Percentiles rank a stretch among this genome's conserved stretches.
phyloP scores from a whole-genome alignment of 2,329 filamentous ascomycete species.

The Penicillium sp. region DNA sequence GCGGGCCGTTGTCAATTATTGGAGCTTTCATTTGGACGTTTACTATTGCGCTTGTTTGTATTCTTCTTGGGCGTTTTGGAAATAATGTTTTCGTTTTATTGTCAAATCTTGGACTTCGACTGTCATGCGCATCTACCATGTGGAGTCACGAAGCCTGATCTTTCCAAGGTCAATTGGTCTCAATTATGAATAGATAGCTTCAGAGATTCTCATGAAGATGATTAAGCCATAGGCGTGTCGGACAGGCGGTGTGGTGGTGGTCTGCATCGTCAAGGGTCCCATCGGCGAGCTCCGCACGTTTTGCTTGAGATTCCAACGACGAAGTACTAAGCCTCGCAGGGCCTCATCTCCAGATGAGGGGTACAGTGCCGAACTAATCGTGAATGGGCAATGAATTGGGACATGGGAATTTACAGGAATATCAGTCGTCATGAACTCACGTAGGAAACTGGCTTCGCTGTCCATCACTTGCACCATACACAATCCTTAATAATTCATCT shows the following conservation, averaged over 20 bases:
- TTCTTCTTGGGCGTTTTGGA: background rate
- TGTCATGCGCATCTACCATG: background rate
- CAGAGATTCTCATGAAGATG: background rate
- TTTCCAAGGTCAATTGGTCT: background rate
- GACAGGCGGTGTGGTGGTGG: background rate
- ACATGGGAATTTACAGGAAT: background rate
- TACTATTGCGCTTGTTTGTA: background rate
- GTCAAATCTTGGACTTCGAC: background rate
- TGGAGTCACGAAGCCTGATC: background rate
- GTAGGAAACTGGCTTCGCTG: background rate
- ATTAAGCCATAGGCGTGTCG: background rate
- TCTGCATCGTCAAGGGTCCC: background rate
- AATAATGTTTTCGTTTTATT: background rate
- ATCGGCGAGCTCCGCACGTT: background rate
- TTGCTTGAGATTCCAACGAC: background rate
- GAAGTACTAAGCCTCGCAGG: background rate
- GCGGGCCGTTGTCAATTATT: background rate
- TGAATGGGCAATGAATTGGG: background rate
- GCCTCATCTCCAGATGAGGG: background rate
- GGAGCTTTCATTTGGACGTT: background rate
- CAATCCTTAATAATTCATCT: background rate
- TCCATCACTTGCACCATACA: background rate
- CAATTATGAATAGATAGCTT: background rate
- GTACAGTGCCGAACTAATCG: background rate
- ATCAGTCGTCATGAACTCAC: no score